phyloP scores from a whole-genome alignment of 192 early-diverging fungal species.

The Neocallimastix lanati region DNA sequence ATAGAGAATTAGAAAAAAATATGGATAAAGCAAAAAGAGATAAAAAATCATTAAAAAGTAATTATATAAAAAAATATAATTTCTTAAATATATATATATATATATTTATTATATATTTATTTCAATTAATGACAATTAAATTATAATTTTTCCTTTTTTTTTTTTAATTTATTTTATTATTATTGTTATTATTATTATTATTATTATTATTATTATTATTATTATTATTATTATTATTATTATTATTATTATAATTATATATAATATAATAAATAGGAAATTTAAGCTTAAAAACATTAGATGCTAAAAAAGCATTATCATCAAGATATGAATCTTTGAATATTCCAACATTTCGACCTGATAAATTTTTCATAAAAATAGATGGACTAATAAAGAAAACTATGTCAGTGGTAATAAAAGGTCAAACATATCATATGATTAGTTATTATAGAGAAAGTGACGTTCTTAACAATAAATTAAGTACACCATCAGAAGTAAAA shows the following conservation, averaged over 20 bases:
- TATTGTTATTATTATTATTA: too few species aligned
- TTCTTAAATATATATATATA: too few species aligned
- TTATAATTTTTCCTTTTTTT: too few species aligned
- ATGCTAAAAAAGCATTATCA: not conserved
- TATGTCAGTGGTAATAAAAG: not conserved
- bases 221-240: too few species aligned
- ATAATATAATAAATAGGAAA: not conserved
- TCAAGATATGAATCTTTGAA: not conserved
- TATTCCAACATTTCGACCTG: not conserved
- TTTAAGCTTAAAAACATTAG: not conserved
- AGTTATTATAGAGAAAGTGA: not conserved
- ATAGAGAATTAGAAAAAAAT: constrained; percentile 49
- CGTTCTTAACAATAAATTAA: not conserved
- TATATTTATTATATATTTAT: too few species aligned
- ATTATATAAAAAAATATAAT: too few species aligned
- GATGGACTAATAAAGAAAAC: not conserved
- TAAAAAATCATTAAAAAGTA: not conserved
- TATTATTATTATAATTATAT: too few species aligned
- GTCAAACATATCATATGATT: not conserved
- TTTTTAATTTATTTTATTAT: too few species aligned
- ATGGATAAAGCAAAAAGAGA: not conserved
- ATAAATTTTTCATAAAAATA: not conserved
- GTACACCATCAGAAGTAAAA: not conserved
- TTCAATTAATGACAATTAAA: too few species aligned
- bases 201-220: too few species aligned